Base-by-base conservation (phyloP, 352 stramenopile species). In the Globisporangium sylvaticum region DNA sequence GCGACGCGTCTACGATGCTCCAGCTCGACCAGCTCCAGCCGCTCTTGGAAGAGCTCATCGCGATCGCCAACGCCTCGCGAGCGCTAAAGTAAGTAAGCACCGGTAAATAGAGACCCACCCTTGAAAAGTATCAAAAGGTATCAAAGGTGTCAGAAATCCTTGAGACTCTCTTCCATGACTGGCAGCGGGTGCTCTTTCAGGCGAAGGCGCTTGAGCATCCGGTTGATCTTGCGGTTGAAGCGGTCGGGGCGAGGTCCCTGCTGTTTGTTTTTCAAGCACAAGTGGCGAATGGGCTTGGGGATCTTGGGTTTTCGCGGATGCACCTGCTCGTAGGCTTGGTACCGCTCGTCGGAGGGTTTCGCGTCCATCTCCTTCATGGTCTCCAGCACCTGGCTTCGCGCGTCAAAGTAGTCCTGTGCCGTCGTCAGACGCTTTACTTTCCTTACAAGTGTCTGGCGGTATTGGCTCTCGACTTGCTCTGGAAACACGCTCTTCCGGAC, bases 171-270 rank as follows among this genome's bases (percentile, higher is more conserved):
- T 68, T 94, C 84, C 25, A 95, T 74, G 25, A 91, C 71, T 15
- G 79, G 79, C 7, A 94, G 55, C 18, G 78, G 71, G 39, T 92
- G 73, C n/a, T 94, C 82, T 39, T 91, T 77, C 18, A 74, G 71
- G 70, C 83, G 87, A 31, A 94, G 80, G 18, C 85, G 87, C 64
- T 75, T 81, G 55, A 95, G 79, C 75, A 90, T 79, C 29, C 85
- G 84, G 62, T 94, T 92, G 61, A 93, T 91, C 66, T 86, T 84
- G n/a, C 85, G 78, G 39, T 89, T 91, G 64, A 95, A 89, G 34
- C 84, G 79, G 29, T 89, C 84, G 0, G 83, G 83, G 20, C 76
- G 79, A 34, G 75, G 29, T 9, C 20, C 55, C n/a, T 61, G 34
- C 29, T 61, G 76, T 37, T 88, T 81, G 2, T 64, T 78, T 66